phyloP scores from a whole-genome alignment of 192 early-diverging fungal species.

The Allomyces macrogynus region DNA sequence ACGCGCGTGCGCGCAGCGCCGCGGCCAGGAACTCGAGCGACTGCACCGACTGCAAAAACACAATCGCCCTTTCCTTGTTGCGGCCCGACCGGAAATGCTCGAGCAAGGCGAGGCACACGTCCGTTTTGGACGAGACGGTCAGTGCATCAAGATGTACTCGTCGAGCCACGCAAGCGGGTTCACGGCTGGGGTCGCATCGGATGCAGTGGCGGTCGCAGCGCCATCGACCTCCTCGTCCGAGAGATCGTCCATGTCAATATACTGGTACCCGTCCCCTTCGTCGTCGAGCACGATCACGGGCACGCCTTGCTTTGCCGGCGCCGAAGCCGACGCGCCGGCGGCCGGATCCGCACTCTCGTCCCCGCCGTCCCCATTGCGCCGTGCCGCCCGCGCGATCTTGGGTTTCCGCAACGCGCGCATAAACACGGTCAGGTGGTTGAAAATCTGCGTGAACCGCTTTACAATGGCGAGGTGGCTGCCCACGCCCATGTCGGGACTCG shows the following conservation, averaged over 20 bases:
- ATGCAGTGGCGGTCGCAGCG: background rate
- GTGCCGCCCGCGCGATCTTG: background rate
- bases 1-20: background rate
- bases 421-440: background rate
- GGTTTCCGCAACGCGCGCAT: background rate
- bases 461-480: background rate
- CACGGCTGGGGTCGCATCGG: background rate
- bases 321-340: too few relatives aligned
- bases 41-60: constrained; percentile 1
- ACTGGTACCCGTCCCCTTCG: background rate
- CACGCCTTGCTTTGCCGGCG: too few relatives aligned
- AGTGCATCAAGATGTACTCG: background rate
- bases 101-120: background rate
- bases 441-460: background rate
- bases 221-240: background rate
- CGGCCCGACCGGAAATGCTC: background rate
- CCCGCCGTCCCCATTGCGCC: background rate
- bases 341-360: background rate
- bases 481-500: background rate
- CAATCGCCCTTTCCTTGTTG: background rate
- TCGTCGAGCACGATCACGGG: too few relatives aligned
- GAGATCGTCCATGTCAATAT: background rate
- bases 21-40: background rate
- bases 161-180: background rate
- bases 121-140: background rate